Evolutionary conservation across 2,329 filamentous ascomycete genomes (phyloP), one percentile per base, ranked within the genome.

Genomic region (Monosporascus sp.): DNA sequence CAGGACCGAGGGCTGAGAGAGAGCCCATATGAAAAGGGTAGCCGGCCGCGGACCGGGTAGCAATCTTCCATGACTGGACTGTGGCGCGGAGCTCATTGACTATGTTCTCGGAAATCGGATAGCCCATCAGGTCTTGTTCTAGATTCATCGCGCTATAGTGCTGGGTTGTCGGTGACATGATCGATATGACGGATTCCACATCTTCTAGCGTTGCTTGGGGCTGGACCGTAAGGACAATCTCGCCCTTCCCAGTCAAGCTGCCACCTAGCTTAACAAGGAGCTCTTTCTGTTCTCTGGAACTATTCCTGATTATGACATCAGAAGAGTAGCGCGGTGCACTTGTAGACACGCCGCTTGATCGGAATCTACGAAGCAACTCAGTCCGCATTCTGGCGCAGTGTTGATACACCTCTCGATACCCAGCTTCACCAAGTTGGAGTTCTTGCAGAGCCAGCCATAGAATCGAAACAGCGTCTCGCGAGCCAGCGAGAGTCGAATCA

Each of bases 401-500:
- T 47, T 52, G 44, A 16, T 43, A 46, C 27, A 50, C 20, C 1
- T 50, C 26, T 20, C 48, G 44, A 19, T 56, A 48, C 9, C 54
- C 52, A 2, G 22, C 26, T 17, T 52, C 37, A 2, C 53, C 51
- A 37, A 56, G 45, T 38, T 50, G 48, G 17, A 31, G 27, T 35
- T 58, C 56, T 20, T 56, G 52, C 24, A 56, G 16, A 17, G 53
- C 53, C 22, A 56, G 5, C 49, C 45, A 52, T 16, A 56, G 31
- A 9, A 52, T 44, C 9, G 37, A 48, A 19, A 58, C 41, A 14
- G 54, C 56, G 43, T 56, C 56, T 40, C 54, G 54, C 1, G 56
- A 58, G 5, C 56, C 56, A 11, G 54, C 50, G 11, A 56, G 38
- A 4, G 54, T 56, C 7, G 46, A 50, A 37, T 58, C 56, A 1